Base-by-base conservation (phyloP, 2,329 filamentous ascomycete genomes). In the Thermoascus crustaceus region DNA sequence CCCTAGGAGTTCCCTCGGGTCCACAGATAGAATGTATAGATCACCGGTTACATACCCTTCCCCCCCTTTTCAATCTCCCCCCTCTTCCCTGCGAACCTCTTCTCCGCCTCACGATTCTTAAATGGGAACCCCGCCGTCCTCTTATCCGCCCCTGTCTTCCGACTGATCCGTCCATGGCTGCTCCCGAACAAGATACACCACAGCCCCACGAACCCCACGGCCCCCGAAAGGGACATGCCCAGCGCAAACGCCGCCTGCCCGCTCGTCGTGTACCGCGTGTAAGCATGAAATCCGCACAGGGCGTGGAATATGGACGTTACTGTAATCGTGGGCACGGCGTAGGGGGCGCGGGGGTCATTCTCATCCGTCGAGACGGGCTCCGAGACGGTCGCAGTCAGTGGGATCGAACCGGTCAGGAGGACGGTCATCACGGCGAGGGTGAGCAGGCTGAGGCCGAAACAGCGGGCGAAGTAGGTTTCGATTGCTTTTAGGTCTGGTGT, bases 391-490 rank as follows among this genome's bases (percentile, higher is more conserved):
- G 72, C 71, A 1, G 69, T 72, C 8, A 87, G 60, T 1, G 84
- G 83, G 4, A 89, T 67, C 2, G 73, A 72, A 30, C 83, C 85
- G 0, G 82, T 82, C 19, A 88, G 69, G 22, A 85, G 67, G 23
- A 87, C 61, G n/a, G 72, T 71, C 8, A 82, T 60, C 5, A 78
- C 52, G 20, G 76, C 78, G 18, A 89, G 62, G 7, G 76, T 65
- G 14, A 87, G 64, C 29, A 86, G 71, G 19, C 77, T 66, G 38
- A 88, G 66, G 43, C 81, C 84, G 1, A 86, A 71, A 18, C 72
- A 76, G 26, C 83, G 80, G 34, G 77, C 77, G 56, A 88, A 79
- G 69, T 89, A 89, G 37, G 74, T 62, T 58, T 87, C 82, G 20
- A 85, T 67, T 16, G 63, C 78, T 76, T 45, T 25, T 10, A 27